A percentile compares a stretch with the other conserved stretches of the same genome.
phyloP scores from a whole-genome alignment of 192 early-diverging fungal species.

The Coemansia sp. region DNA sequence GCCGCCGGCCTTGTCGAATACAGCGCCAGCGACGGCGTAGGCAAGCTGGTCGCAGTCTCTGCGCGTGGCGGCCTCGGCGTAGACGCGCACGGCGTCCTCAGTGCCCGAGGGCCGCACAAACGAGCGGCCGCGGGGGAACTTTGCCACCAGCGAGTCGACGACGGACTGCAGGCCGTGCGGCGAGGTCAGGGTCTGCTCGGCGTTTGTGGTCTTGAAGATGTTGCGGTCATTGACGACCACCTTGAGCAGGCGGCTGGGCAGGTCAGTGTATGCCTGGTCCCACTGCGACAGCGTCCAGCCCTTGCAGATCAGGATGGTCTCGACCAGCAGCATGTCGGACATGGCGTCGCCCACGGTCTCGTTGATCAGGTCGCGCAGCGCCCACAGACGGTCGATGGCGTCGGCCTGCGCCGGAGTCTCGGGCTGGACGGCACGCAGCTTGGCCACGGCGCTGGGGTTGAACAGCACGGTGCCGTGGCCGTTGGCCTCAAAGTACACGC shows the following conservation, averaged over 20 bases:
- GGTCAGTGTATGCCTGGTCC: constrained; percentile 91
- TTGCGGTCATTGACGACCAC: constrained; percentile 86
- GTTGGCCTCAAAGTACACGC: constrained; percentile 99
- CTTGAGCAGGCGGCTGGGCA: constrained; percentile 95
- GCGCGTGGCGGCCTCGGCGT: constrained; percentile 95
- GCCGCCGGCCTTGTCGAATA: constrained; percentile 93
- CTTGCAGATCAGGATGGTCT: constrained; percentile 84
- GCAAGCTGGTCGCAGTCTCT: constrained; percentile 87
- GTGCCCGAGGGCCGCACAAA: constrained; percentile 99
- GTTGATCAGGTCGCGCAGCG: constrained; percentile 94
- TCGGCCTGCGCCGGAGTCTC: constrained; percentile 73
- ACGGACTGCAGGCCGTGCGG: constrained; percentile 86
- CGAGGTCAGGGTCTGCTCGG: constrained; percentile 87
- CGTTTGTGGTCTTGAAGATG: constrained; percentile 95
- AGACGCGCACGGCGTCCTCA: constrained; percentile 98
- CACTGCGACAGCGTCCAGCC: constrained; percentile 83
- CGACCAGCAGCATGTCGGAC: constrained; percentile 95
- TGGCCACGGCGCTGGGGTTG: constrained; percentile 77
- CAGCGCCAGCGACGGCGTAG: constrained; percentile 83
- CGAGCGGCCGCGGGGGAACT: constrained; percentile 84
- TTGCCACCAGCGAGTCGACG: constrained; percentile 81
- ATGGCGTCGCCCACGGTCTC: constrained; percentile 98
- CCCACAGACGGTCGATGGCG: constrained; percentile 78
- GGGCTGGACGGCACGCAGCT: constrained; percentile 28
- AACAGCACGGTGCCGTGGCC: constrained; percentile 99